Evolutionary conservation across 768 basidiomycete genomes (phyloP), one percentile per base, ranked within the genome.

Genomic region (Mycena haematopus): DNA sequence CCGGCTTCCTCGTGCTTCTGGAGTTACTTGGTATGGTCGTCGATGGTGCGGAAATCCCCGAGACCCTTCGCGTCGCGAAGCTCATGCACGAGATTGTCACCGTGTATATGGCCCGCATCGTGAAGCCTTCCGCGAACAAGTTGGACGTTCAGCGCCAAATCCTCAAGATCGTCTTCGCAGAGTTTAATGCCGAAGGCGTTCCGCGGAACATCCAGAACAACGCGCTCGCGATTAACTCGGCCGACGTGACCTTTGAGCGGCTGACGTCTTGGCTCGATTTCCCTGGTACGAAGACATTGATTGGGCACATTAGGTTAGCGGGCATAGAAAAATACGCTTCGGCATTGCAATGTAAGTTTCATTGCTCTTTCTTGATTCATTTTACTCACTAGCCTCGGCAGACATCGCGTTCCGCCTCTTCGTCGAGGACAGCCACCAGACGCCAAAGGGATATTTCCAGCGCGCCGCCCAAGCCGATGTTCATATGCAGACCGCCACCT

Each of bases 131-230:
- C 2, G 60, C 33, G 15, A 33, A 52, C 52, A 66, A 49, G 59
- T 31, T 62, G 1, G 53, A 40, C 24, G 61, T 60, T n/a, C 65
- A 66, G 57, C 65, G 65, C 35, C 36, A 40, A 25, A 51, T 66
- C 6, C 58, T 66, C 53, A 66, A 60, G 42, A 52, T 66, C 17
- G 65, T 66, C 21, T 66, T 59, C 29, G 57, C 65, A n/a, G 57
- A 66, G 54, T 66, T 66, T 51, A 66, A 66, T 47, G 65, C 61
- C 17, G 65, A 63, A 29, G 65, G 65, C 31, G 61, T 66, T 11
- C 65, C 65, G 15, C 57, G 54, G 21, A 25, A 63, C 17, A 4
- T 66, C 14, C 6, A 56, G 9, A 46, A 66, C 49, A 47, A 66
- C 35, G 44, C 60, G 3, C 57, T 56, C n/a, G 52, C 65, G 14